Evolutionary conservation across 2,329 filamentous ascomycete genomes (phyloP), one percentile per base, ranked within the genome.

Genomic region (Cadophora luteo-olivacea): DNA sequence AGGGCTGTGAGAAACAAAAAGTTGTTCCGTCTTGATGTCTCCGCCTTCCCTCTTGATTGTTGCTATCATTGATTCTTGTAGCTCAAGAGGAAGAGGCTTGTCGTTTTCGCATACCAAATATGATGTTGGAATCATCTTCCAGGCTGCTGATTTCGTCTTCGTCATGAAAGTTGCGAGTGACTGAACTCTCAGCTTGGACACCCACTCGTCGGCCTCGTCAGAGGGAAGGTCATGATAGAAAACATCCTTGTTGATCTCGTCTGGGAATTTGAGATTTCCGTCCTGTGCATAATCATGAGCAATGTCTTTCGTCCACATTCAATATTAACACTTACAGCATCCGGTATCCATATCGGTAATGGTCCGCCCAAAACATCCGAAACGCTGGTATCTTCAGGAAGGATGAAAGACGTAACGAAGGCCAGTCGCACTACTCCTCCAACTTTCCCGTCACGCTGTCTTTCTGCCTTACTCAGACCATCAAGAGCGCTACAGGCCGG

Each of bases 381-480:
- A 24, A 74, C 33, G 38, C 68, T 69, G 11, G 62, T 55, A 11
- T 62, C 60, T 33, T 68, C 66, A 16, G 63, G 63, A 9, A 69
- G 29, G 3, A 73, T 49, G 45, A 73, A 71, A 2, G 72, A 54
- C 11, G 69, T 54, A 16, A 72, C 63, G 16, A 65, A 72, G 12
- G 70, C 62, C 33, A 75, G 11, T 54, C 70, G 73, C 45, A 68
- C 38, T 4, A 75, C 70, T 0, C 81, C 81, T 2, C 80, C 80
- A 61, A 75, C 77, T 70, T 81, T 78, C 0, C 81, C 82, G 12
- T 74, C 69, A 16, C 72, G 69, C 61, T 76, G 72, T 24, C 82
- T 73, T 51, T 80, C 77, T 48, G 73, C 68, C 66, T 80, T 81
- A 22, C 77, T 74, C 2, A 81, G 70, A 0, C 80, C 81, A n/a